Conservation (phyloP, 2,329 filamentous ascomycete genomes). For the Phialophora chinensis region DNA sequence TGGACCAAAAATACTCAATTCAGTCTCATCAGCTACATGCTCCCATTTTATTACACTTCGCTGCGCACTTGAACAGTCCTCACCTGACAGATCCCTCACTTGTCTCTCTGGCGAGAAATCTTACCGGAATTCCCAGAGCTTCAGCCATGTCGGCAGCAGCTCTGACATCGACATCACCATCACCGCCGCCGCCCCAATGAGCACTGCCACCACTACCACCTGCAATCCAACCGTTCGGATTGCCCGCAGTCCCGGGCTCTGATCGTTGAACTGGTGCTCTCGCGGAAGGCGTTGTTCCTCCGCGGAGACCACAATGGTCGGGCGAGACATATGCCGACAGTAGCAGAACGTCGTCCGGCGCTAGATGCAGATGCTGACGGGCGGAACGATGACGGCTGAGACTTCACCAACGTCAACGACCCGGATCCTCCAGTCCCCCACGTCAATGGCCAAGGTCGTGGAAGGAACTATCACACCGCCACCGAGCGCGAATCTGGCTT, state of each 20-base stretch:
- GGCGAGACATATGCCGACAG: neutral
- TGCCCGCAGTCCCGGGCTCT: neutral
- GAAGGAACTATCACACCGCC: neutral
- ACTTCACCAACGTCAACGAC: neutral
- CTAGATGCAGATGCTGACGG: neutral
- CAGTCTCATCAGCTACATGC: too few relatives aligned
- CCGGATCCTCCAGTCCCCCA: neutral
- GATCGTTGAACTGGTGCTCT: constrained; percentile 2
- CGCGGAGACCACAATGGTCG: neutral
- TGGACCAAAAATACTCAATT: too few relatives aligned
- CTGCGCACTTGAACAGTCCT: too few relatives aligned
- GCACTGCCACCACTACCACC: too few relatives aligned
- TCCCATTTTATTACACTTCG: too few relatives aligned
- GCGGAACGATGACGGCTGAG: neutral
- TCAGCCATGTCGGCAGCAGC: too few relatives aligned
- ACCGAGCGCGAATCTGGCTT: neutral
- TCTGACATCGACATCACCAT: too few relatives aligned
- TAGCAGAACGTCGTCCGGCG: neutral
- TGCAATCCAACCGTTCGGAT: too few relatives aligned
- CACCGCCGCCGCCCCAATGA: too few relatives aligned
- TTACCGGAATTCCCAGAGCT: too few relatives aligned
- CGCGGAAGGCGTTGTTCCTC: constrained; percentile 10
- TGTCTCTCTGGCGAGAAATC: too few relatives aligned
- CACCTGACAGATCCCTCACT: too few relatives aligned
- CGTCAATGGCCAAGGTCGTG: neutral